phyloP scores from a whole-genome alignment of 306 rosid species.

The Acacia confusa region DNA sequence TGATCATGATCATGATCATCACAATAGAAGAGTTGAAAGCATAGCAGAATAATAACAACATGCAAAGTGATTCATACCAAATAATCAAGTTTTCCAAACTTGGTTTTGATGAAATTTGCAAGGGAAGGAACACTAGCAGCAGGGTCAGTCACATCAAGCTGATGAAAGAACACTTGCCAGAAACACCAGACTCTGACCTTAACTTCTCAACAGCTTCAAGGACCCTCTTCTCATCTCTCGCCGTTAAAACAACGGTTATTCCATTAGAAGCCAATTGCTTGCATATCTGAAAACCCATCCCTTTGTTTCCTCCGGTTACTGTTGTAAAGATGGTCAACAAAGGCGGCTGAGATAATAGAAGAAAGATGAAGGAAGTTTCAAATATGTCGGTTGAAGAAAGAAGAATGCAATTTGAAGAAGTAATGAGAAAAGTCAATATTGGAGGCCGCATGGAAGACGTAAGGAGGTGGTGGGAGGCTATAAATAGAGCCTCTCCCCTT shows the following conservation, averaged over 20 bases:
- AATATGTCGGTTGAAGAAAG: too few relatives aligned
- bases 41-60: neutral
- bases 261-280: constrained; percentile 37
- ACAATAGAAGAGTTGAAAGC: neutral
- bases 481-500: too few relatives aligned
- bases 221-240: constrained; percentile 44
- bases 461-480: too few relatives aligned
- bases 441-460: too few relatives aligned
- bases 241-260: constrained; percentile 37
- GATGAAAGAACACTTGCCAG: constrained; percentile 30
- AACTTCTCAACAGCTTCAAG: constrained; percentile 37
- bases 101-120: constrained; percentile 30
- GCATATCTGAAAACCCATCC: constrained; percentile 35
- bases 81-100: constrained; percentile 36
- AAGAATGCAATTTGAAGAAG: too few relatives aligned
- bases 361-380: too few relatives aligned
- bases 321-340: too few relatives aligned
- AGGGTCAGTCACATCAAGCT: constrained; percentile 34
- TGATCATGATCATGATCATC: too few relatives aligned
- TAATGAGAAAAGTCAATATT: too few relatives aligned
- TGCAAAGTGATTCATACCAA: neutral
- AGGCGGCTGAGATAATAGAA: too few relatives aligned
- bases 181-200: neutral
- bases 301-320: constrained; percentile 44
- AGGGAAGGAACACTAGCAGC: constrained; percentile 21